phyloP scores from a whole-genome alignment of 805 yeast genomes.

The Saccharomycopsis sp. region DNA sequence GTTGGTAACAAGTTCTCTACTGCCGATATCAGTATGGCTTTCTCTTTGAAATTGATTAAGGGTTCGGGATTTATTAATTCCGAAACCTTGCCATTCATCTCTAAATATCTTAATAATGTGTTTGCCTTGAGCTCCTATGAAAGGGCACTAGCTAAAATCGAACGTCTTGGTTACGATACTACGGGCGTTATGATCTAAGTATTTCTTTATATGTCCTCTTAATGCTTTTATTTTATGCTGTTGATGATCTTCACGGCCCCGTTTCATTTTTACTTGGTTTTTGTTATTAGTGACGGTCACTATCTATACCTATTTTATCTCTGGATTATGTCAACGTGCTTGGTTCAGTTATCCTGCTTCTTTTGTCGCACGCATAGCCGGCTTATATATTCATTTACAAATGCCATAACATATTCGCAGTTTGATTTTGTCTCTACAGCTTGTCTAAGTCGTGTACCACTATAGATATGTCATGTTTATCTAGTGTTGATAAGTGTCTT shows the following conservation, averaged over 20 bases:
- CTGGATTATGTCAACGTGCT: neutral
- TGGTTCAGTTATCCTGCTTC: neutral
- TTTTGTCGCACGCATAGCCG: neutral
- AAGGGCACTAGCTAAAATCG: neutral
- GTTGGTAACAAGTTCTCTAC: constrained; percentile 46
- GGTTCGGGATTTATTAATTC: neutral
- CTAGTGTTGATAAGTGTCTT: neutral
- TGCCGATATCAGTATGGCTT: constrained; percentile 50
- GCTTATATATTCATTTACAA: neutral
- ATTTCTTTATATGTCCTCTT: neutral
- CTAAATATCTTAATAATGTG: neutral
- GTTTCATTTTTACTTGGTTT: no score
- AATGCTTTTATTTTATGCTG: neutral
- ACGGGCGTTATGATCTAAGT: neutral
- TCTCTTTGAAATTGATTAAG: constrained; percentile 30
- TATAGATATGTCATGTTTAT: neutral
- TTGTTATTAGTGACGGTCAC: neutral
- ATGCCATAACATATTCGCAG: neutral
- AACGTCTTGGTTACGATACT: neutral
- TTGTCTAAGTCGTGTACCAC: neutral
- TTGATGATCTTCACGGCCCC: neutral
- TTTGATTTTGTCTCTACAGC: no score
- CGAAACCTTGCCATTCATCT: neutral
- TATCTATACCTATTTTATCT: neutral
- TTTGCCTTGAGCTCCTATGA: neutral